A percentile compares a stretch with the other conserved stretches of the same genome.
Evolutionary conservation across 805 yeast species (phyloP).

Genomic region (Ogataea haglerorum): DNA sequence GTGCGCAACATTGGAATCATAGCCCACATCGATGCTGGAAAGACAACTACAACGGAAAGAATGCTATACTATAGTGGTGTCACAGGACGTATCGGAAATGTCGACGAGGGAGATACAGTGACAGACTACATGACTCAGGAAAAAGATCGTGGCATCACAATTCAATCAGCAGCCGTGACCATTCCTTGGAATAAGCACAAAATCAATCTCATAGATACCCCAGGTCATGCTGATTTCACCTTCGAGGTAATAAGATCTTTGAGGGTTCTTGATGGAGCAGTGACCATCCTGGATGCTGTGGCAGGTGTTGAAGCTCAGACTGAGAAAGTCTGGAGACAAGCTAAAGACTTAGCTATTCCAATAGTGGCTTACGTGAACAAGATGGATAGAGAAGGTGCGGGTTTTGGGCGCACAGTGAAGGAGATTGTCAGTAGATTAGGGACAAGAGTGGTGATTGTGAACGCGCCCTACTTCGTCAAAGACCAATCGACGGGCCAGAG

Average conservation of each 20-base stretch:
- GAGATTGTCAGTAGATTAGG: slow-evolving; percentile 75
- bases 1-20: slow-evolving; percentile 91
- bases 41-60: slow-evolving; percentile 95
- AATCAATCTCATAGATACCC: slow-evolving; percentile 91
- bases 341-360: slow-evolving; percentile 65
- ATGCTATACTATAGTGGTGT: slow-evolving; percentile 89
- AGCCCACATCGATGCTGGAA: slow-evolving; percentile 99
- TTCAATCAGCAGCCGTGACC: slow-evolving; percentile 93
- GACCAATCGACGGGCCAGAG: slow-evolving; percentile 36
- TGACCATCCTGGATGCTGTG: slow-evolving; percentile 88
- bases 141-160: slow-evolving; percentile 89
- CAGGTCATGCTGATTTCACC: slow-evolving; percentile 97
- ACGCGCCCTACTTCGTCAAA: slow-evolving; percentile 66
- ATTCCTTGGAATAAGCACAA: slow-evolving; percentile 73
- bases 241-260: slow-evolving; percentile 90
- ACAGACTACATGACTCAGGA: slow-evolving; percentile 91
- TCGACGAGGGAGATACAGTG: slow-evolving; percentile 94
- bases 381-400: slow-evolving; percentile 97
- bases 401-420: slow-evolving; percentile 83
- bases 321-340: slow-evolving; percentile 94
- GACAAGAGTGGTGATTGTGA: slow-evolving; percentile 71
- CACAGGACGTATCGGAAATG: slow-evolving; percentile 80
- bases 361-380: slow-evolving; percentile 80
- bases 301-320: slow-evolving; percentile 99
- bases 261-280: slow-evolving; percentile 91